These are phyloP conservation scores for Macroventuria anomochaeta DNA, from an alignment of 2,329 filamentous ascomycete genomes.

Conservation along the genomic window DNA sequence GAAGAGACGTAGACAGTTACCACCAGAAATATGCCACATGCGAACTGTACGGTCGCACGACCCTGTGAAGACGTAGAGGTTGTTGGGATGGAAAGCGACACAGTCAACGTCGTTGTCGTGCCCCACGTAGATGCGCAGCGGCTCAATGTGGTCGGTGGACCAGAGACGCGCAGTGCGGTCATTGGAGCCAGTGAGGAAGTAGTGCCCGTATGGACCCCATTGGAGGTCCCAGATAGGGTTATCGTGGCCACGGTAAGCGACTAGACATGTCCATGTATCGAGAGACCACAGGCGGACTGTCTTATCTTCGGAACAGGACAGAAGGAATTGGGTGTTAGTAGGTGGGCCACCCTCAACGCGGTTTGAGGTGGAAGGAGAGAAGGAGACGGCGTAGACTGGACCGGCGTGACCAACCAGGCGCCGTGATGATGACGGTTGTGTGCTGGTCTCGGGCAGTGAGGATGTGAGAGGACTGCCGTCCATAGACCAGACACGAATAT, in stretches of 20 bases:
- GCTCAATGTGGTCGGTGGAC: constrained; percentile 90
- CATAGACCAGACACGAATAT: constrained; percentile 92
- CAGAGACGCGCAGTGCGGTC: constrained; percentile 91
- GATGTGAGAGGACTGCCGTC: constrained; percentile 82
- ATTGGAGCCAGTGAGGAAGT: constrained; percentile 86
- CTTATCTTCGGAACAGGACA: constrained; percentile 87
- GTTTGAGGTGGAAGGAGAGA: constrained; percentile 72
- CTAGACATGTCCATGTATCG: constrained; percentile 89
- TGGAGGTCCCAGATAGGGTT: constrained; percentile 86
- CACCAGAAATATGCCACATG: constrained; percentile 95
- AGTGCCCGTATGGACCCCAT: constrained; percentile 94
- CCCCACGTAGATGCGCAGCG: constrained; percentile 85
- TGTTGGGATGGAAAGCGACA: constrained; percentile 94
- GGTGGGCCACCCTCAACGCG: constrained; percentile 57
- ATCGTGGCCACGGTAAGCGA: constrained; percentile 92
- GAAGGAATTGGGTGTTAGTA: constrained; percentile 73
- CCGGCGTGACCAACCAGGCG: constrained; percentile 86
- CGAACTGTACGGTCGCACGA: constrained; percentile 92
- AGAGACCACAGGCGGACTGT: constrained; percentile 92
- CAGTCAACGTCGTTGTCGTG: constrained; percentile 93
- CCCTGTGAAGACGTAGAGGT: constrained; percentile 89
- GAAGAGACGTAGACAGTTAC: constrained; percentile 87
- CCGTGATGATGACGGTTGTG: constrained; percentile 71
- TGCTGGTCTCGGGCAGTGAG: constrained; percentile 59
- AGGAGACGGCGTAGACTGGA: constrained; percentile 86